Base-by-base conservation (phyloP, 2,329 filamentous ascomycete species). In the Apiospora arundinis region DNA sequence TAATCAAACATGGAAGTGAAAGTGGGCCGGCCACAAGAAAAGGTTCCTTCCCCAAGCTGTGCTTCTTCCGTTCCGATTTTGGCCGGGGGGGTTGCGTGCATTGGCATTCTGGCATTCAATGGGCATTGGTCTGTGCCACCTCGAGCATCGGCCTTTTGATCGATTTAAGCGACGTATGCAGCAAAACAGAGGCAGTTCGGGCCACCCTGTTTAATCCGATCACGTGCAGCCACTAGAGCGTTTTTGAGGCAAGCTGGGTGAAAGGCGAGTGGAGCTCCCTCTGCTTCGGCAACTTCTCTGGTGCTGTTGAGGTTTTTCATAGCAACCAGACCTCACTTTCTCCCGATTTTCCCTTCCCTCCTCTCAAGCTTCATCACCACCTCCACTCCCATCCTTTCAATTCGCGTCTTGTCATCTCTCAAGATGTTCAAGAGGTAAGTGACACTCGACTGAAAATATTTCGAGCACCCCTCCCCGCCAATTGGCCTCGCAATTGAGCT, bases 361-460 rank as follows among this genome's bases (percentile, higher is more conserved):
- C 74, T 74, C 76, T 75, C 78, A 76, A 77, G 77, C 73, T 76
- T 75, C 85, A 86, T 85, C 81, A 80, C 80, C 67, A 79, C 78
- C 84, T 88, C 86, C 87, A 86, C 87, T 85, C 85, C 81, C 83
- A 86, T 88, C 83, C 84, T 37, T 37, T 83, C 83, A 84, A 88
- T 49, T 86, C 86, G 88, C 88, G 89, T 88, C 89, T 86, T 85
- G 85, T 88, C 88, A 90, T 91, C 90, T 87, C 85, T 84, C 88
- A 93, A 89, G 90, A 94, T 94, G 92, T 92, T 93, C 87, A 93
- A 93, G 91, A 93, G 91, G 92, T 94, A 85, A 85, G 91, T 72
- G 71, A 73, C 74, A 75, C 74, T 74, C 37, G 74, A 74, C 72
- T 71, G 73, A 83, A 86, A 88, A 88, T 86, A 86, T 82, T 79